Base-by-base conservation (phyloP, 2,329 filamentous ascomycete genomes). In the Stagonosporopsis rhizophila region DNA sequence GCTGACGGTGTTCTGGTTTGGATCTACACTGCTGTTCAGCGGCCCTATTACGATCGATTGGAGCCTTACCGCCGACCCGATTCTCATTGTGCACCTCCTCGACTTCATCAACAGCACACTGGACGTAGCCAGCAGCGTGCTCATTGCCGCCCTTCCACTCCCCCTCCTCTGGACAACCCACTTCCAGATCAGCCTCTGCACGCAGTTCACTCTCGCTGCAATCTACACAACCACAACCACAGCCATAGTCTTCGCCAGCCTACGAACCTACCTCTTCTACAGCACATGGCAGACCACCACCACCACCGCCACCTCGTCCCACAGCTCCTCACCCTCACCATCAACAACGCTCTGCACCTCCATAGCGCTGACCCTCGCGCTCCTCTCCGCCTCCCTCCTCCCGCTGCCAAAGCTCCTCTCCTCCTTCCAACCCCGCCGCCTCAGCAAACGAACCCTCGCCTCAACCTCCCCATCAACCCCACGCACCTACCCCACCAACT, bases 21-120 rank as follows among this genome's bases (percentile, higher is more conserved):
- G 75, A 7, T 80, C 80, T 0, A 60, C 81, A 30, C 74, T 83
- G 11, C 78, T 82, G 59, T 73, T 78, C 37, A 83, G 80, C 54
- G 59, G 74, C 15, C 80, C 81, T 1, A 68, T 82, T n/a, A 56
- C 64, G 4, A 78, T 79, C 5, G 70, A 72, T 4, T 83, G 81
- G 82, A 44, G 82, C 30, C 12, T 44, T 4, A 28, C 28, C 6
- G 15, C n/a, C 5, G 38, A 47, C 4, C 38, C 38, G 4, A 22
- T 30, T 11, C 25, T 37, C 6, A 19, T 35, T 7, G 37, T 37
- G 28, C n/a, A 7, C 19, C 44, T 56, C 4, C 30, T 52, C 17
- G 27, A 28, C 28, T 49, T 52, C 25, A 20, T 49, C 17, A 52
- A 52, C 28, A 58, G 48, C 34, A 15, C 23, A 19, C 34, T 58